These are phyloP conservation scores for Dryadomyces sulphureus DNA, from an alignment of 2,329 filamentous ascomycete genomes.

Conservation along the genomic window DNA sequence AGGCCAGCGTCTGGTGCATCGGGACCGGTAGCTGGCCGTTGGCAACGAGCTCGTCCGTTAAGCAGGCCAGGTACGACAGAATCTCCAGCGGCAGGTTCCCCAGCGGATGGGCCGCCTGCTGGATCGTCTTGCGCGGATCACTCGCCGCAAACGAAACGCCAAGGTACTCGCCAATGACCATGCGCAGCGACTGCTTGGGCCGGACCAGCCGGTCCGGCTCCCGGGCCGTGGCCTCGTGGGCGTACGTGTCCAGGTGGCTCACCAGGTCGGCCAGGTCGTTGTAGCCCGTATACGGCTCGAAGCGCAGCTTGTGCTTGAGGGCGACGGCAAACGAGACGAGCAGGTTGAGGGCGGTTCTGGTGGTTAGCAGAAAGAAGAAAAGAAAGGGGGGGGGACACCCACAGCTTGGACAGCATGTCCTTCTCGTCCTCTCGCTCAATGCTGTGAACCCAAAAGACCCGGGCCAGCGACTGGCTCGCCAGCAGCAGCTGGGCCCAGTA, in stretches of 20 bases:
- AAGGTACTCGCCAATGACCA: slow-evolving; percentile 46
- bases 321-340: slow-evolving; percentile 53
- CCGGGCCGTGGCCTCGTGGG: slow-evolving; percentile 26
- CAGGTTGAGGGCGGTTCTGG: slow-evolving; percentile 47
- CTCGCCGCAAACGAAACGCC: slow-evolving; percentile 53
- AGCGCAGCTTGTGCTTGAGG: slow-evolving; percentile 59
- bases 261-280: slow-evolving; percentile 49
- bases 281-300: slow-evolving; percentile 58
- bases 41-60: slow-evolving; percentile 40
- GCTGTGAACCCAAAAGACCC: slow-evolving; percentile 72
- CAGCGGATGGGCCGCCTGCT: slow-evolving; percentile 49
- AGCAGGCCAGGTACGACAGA: slow-evolving; percentile 47
- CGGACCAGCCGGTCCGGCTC: slow-evolving; percentile 22
- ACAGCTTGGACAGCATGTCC: slow-evolving; percentile 51
- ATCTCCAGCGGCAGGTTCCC: slow-evolving; percentile 62
- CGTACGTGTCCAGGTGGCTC: slow-evolving; percentile 52
- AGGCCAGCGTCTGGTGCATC: slow-evolving; percentile 35
- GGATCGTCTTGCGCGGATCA: slow-evolving; percentile 56
- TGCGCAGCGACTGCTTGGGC: slow-evolving; percentile 23
- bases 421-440: slow-evolving; percentile 50
- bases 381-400: slow-evolving; percentile 4
- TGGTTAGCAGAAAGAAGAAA: background rate
- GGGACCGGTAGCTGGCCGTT: slow-evolving; percentile 31
- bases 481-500: slow-evolving; percentile 43
- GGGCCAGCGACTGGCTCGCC: slow-evolving; percentile 53